Base-by-base conservation (phyloP, 2,329 filamentous ascomycete genomes). In the Calonectria honghensis region DNA sequence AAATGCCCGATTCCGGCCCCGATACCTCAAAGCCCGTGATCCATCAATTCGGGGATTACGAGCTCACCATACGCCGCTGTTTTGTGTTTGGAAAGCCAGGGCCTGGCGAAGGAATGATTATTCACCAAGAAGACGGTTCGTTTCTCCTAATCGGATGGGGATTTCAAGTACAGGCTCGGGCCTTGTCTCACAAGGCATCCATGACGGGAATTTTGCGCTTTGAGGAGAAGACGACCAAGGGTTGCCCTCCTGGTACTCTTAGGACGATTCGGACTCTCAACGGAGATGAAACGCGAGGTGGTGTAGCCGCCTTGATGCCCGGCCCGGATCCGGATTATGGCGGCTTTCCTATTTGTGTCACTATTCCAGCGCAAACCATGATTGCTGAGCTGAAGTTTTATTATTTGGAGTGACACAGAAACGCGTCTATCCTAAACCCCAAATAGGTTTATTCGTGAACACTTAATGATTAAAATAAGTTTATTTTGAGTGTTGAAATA, bases 241-340 rank as follows among this genome's bases (percentile, higher is more conserved):
- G 57, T 2, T 63, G 57, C 10, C 7, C 37, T 11, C n/a, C 57
- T 3, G 57, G 57, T 27, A 70, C 5, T 20, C 57, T 59, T 5
- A 20, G 66, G 14, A 75, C 59, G 0, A 11, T 68, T 9, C 63
- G 75, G 14, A 48, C 31, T 10, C 32, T 77, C 14, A 77, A 78
- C 20, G 75, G 76, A 6, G 76, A 77, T 20, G 73, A 78, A 41
- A 78, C 75, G 1, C 67, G 68, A 9, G 32, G 74, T 41, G 75
- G 73, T 6, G 6, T 32, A 7, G 20, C 57, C 48, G 50, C 50
- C 69, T 52, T 63, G 57, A 78, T 78, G 75, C 54, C 61, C 2
- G 88, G 86, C 72, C 86, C 89, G 54, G 83, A 89, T 52, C 88
- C 88, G 0, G 88, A 90, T 73, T 90, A 90, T 80, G 89, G 89